Conservation (phyloP, 208 protist genomes). For the Leishmania turanica region DNA sequence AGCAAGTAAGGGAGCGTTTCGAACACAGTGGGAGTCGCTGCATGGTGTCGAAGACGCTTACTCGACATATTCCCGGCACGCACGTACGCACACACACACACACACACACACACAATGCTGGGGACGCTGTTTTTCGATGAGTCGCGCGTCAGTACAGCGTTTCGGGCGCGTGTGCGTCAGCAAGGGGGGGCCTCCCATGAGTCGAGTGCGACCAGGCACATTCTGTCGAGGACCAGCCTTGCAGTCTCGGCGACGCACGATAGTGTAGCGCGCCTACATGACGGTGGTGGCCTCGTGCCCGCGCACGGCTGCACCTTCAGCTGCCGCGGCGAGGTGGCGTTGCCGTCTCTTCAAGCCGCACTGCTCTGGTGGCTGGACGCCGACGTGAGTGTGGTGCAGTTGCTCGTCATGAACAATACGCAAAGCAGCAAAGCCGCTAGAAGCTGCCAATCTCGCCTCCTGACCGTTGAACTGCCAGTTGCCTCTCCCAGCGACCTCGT, state of each 20-base stretch:
- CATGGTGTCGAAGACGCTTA: neutral
- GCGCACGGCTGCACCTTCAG: constrained; percentile 34
- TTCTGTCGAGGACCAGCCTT: neutral
- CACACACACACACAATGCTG: constrained; percentile 41
- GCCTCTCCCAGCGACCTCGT: constrained; percentile 35
- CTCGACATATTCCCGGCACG: neutral
- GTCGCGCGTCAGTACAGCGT: constrained; percentile 48
- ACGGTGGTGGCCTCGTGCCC: constrained; percentile 6
- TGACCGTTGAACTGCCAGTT: constrained; percentile 66
- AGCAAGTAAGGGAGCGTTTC: neutral
- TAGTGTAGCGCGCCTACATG: constrained; percentile 17
- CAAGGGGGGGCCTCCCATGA: neutral
- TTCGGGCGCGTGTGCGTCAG: constrained; percentile 37
- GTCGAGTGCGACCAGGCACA: constrained; percentile 4
- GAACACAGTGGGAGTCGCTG: neutral
- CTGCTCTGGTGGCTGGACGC: constrained; percentile 80
- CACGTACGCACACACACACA: constrained; percentile 5
- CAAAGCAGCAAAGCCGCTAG: constrained; percentile 41
- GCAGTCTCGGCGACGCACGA: neutral
- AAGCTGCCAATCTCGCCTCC: constrained; percentile 54
- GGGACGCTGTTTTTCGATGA: constrained; percentile 85
- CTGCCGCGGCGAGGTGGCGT: constrained; percentile 52
- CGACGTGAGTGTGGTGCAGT: constrained; percentile 45
- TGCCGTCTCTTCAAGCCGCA: constrained; percentile 60
- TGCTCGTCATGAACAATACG: constrained; percentile 57